These are phyloP conservation scores for Fusarium subglutinans DNA, from an alignment of 2,329 filamentous ascomycete genomes.

Conservation along the genomic window DNA sequence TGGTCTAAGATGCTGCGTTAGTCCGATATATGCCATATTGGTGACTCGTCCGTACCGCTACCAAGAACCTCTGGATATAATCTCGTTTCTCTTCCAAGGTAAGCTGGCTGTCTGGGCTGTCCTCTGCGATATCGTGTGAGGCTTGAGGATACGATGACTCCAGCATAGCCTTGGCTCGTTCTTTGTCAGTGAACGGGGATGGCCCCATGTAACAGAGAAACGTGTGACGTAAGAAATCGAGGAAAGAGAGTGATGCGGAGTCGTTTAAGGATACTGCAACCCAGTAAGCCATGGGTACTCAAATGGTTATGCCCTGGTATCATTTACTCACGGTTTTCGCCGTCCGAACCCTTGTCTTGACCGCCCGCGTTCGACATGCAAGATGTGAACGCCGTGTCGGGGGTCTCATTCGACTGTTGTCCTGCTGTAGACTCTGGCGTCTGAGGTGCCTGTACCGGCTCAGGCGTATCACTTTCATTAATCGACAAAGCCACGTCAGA, in stretches of 20 bases:
- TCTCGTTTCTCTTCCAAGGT: neutral
- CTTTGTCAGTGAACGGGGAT: neutral
- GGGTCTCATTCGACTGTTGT: neutral
- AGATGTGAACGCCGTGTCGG: neutral
- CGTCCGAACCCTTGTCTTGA: neutral
- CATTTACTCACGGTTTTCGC: neutral
- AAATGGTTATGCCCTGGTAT: no score
- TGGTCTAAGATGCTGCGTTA: neutral
- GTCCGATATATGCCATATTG: fast-evolving
- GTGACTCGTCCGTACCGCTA: neutral
- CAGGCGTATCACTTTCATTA: fast-evolving
- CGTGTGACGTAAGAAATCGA: neutral
- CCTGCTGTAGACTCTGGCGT: neutral
- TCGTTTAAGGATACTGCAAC: neutral
- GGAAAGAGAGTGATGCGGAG: neutral
- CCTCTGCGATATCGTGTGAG: neutral
- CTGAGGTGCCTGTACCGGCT: neutral
- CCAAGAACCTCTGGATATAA: neutral
- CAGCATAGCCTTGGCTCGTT: neutral
- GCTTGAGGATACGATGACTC: neutral
- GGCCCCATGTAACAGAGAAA: neutral
- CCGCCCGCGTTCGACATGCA: neutral
- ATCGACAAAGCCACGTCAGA: neutral
- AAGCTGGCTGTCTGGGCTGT: neutral
- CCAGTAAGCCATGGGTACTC: no score